A percentile compares a stretch with the other conserved stretches of the same genome.
phyloP scores from a whole-genome alignment of 1,284 basidiomycete species.

The Ustilago tritici region DNA sequence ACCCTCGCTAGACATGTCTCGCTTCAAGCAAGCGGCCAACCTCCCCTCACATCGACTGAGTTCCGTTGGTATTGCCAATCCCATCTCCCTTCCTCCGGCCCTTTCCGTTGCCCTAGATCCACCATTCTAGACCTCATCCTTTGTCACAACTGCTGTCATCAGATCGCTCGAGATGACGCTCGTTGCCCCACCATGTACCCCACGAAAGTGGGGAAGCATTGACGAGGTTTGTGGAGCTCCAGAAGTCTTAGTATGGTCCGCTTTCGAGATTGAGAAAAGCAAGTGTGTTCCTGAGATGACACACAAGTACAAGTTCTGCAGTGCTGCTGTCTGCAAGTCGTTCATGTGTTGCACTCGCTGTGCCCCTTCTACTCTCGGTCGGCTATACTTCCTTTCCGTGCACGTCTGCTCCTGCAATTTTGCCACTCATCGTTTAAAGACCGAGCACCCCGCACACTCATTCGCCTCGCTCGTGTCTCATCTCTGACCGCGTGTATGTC shows the following conservation, averaged over 20 bases:
- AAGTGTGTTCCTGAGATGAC: not conserved
- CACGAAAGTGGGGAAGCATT: constrained; percentile 7
- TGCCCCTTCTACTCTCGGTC: not conserved
- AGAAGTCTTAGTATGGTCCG: not conserved
- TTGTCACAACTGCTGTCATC: not conserved
- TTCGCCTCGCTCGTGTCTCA: constrained; percentile 5
- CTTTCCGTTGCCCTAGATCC: not conserved
- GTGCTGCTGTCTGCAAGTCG: not conserved
- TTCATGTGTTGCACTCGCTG: not conserved
- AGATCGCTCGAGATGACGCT: not conserved
- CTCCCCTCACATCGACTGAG: not conserved
- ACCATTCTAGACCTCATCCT: not conserved
- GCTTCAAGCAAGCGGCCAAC: not conserved
- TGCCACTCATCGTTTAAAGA: not conserved
- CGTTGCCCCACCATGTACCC: not conserved
- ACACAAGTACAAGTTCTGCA: not conserved
- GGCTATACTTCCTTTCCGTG: not conserved
- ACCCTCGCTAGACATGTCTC: not conserved
- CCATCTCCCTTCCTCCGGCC: not conserved
- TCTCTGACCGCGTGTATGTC: constrained; percentile 3
- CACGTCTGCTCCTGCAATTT: not conserved
- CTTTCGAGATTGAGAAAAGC: not conserved
- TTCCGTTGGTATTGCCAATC: not conserved
- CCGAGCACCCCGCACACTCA: constrained; percentile 2
- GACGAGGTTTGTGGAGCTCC: not conserved